Evolutionary conservation across 805 yeast species (phyloP).

Genomic region (Candida argentea): DNA sequence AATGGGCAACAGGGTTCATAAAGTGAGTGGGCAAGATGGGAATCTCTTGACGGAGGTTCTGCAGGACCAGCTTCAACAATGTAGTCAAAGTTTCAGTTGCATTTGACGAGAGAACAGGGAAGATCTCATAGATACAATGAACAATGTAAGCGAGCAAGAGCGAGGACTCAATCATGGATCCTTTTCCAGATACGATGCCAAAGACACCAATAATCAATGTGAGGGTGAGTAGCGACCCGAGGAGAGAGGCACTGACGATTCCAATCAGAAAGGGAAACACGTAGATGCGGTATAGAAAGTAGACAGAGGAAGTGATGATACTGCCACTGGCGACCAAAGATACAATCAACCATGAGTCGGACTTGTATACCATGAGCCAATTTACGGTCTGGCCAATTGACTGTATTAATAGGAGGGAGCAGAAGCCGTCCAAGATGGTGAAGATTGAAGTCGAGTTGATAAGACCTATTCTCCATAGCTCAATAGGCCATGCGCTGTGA

Average conservation of each 20-base stretch:
- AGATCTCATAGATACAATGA: constrained; percentile 84
- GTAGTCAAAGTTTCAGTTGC: constrained; percentile 24
- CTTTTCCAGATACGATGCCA: constrained; percentile 76
- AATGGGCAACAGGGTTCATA: constrained; percentile 15
- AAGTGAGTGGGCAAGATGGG: constrained; percentile 27
- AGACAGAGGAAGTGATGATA: constrained; percentile 64
- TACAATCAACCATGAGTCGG: constrained; percentile 73
- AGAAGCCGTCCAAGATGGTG: constrained; percentile 86
- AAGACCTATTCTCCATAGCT: constrained; percentile 63
- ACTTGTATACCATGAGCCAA: constrained; percentile 50
- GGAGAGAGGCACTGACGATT: constrained; percentile 63
- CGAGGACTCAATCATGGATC: constrained; percentile 86
- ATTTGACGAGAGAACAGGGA: constrained; percentile 70
- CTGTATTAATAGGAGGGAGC: constrained; percentile 85
- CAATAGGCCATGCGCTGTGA: constrained; percentile 19
- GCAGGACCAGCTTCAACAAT: constrained; percentile 24
- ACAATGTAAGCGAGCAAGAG: constrained; percentile 84
- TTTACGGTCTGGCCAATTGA: constrained; percentile 76
- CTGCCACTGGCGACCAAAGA: constrained; percentile 65
- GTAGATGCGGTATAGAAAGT: constrained; percentile 76
- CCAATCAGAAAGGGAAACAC: constrained; percentile 65
- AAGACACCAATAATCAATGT: constrained; percentile 65
- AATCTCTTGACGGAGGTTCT: constrained; percentile 22
- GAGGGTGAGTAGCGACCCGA: constrained; percentile 77
- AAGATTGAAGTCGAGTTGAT: constrained; percentile 82